These are phyloP conservation scores for Fusarium sp. DNA, from an alignment of 2,329 filamentous ascomycete genomes.

Conservation along the genomic window DNA sequence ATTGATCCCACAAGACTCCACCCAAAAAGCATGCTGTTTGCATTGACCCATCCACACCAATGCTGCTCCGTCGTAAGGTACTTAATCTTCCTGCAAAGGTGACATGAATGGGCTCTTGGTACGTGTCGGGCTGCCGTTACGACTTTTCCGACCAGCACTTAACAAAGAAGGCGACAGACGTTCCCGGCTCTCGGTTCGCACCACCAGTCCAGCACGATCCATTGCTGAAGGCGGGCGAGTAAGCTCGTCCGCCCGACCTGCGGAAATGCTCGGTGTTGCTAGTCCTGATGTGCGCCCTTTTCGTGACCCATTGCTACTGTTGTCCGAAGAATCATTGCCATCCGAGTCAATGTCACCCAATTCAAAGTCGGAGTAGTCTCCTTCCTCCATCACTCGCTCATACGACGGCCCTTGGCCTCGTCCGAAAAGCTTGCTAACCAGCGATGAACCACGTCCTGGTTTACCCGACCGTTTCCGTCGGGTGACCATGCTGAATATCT, in stretches of 20 bases:
- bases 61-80: background rate
- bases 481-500: conserved; percentile 48
- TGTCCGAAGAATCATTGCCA: conserved; percentile 74
- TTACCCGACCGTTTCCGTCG: conserved; percentile 53
- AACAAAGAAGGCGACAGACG: conserved; percentile 72
- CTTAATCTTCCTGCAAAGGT: conserved; percentile 60
- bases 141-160: conserved; percentile 69
- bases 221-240: conserved; percentile 60
- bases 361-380: conserved; percentile 81
- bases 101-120: conserved; percentile 70
- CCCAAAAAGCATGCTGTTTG: background rate
- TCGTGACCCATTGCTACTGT: conserved; percentile 68
- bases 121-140: conserved; percentile 69
- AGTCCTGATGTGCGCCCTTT: conserved; percentile 74
- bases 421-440: conserved; percentile 76
- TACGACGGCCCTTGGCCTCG: conserved; percentile 69
- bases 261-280: conserved; percentile 73
- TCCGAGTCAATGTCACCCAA: conserved; percentile 75
- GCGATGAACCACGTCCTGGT: conserved; percentile 63
- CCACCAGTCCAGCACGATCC: conserved; percentile 79
- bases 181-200: conserved; percentile 89
- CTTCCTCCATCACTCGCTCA: conserved; percentile 88
- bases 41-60: background rate
- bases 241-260: conserved; percentile 64
- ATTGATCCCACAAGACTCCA: background rate